These are phyloP conservation scores for Debaryomycetaceae sp. DNA, from an alignment of 1,139 yeast genomes.

Conservation along the genomic window DNA sequence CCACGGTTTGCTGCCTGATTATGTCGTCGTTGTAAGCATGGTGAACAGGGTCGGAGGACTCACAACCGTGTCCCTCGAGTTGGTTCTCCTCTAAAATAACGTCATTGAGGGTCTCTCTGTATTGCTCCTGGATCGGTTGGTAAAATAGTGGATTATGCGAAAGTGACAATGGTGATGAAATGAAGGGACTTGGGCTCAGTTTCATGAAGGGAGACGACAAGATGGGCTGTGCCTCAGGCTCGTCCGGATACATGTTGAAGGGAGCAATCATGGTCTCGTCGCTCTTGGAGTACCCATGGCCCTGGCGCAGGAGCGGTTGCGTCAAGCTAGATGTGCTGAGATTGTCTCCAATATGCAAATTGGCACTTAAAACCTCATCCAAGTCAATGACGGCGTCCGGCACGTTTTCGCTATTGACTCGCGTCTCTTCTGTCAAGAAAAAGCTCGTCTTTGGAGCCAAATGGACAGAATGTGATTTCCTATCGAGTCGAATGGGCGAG, in stretches of 20 bases:
- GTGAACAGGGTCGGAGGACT: background rate
- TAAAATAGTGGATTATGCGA: slow-evolving; percentile 22
- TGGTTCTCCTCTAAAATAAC: slow-evolving; percentile 18
- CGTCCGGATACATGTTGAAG: slow-evolving; percentile 21
- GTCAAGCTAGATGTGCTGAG: slow-evolving; percentile 1
- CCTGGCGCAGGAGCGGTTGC: slow-evolving; percentile 2
- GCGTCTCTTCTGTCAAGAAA: slow-evolving; percentile 33
- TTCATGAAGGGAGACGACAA: slow-evolving; percentile 25
- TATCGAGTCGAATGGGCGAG: slow-evolving; percentile 33
- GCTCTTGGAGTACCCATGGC: slow-evolving; percentile 19
- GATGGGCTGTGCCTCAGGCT: slow-evolving; percentile 8
- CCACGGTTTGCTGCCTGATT: background rate
- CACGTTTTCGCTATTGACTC: slow-evolving; percentile 30
- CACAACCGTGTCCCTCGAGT: slow-evolving; percentile 22
- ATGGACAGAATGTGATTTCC: slow-evolving; percentile 18
- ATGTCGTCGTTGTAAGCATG: background rate
- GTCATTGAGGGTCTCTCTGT: slow-evolving; percentile 13
- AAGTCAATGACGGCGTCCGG: slow-evolving; percentile 64
- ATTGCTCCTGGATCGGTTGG: slow-evolving; percentile 31
- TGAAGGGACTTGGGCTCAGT: slow-evolving; percentile 18
- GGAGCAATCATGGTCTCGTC: slow-evolving; percentile 39
- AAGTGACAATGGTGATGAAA: slow-evolving; percentile 23
- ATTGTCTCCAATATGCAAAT: slow-evolving; percentile 25
- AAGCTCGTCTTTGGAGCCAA: slow-evolving; percentile 20
- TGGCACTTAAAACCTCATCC: slow-evolving; percentile 51